Conservation (phyloP, 1,139 yeast species). For the Taiozyma onychis region DNA sequence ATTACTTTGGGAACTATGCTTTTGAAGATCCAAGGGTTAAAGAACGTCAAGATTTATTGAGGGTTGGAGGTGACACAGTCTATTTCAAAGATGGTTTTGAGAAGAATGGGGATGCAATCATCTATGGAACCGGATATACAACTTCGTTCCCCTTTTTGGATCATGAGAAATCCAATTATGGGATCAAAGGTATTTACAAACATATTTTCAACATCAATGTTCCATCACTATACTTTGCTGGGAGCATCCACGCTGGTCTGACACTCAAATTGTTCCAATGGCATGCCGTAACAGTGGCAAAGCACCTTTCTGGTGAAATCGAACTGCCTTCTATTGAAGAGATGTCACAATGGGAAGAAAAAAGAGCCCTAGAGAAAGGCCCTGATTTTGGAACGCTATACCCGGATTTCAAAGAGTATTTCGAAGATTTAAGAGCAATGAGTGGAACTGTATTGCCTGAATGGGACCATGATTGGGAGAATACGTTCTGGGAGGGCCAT, state of each 20-base stretch:
- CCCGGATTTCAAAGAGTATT: conserved; percentile 8
- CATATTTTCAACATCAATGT: conserved; percentile 37
- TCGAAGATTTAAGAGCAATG: conserved; percentile 4
- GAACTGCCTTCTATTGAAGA: conserved; percentile 11
- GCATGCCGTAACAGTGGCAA: conserved; percentile 21
- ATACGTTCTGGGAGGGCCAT: conserved; percentile 8
- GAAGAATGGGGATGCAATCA: conserved; percentile 27
- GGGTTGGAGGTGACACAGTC: conserved; percentile 14
- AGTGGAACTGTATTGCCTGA: conserved; percentile 7
- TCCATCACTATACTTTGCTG: conserved; percentile 35
- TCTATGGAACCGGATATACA: conserved; percentile 37
- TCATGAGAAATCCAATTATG: conserved; percentile 6
- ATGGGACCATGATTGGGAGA: conserved; percentile 9
- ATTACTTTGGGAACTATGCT: conserved; percentile 4
- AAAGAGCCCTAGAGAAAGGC: conserved; percentile 8
- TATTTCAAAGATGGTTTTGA: conserved; percentile 30
- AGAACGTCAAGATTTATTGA: conserved; percentile 3
- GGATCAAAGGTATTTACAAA: conserved; percentile 31
- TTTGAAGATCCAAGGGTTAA: conserved; percentile 4
- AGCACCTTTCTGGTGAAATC: conserved; percentile 19
- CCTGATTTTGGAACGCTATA: conserved; percentile 9
- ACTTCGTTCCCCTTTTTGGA: conserved; percentile 30
- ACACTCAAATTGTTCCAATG: conserved; percentile 21
- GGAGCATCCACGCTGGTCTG: conserved; percentile 13
- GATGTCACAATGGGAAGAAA: conserved; percentile 10